These are phyloP conservation scores for Spathaspora girioi DNA, from an alignment of 805 yeast species.

Conservation along the genomic window DNA sequence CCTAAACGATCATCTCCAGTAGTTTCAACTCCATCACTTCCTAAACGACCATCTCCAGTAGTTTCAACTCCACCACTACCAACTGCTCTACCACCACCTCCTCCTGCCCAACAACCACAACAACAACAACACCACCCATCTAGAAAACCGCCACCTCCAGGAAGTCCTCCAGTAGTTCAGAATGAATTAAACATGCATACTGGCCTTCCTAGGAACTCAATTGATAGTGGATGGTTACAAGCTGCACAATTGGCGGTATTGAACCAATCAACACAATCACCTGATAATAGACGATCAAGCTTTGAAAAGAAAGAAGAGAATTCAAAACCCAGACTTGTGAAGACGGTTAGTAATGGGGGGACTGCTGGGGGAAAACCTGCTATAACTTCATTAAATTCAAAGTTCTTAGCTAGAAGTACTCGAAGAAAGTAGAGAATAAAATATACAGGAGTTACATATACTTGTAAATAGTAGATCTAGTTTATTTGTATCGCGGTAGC, in stretches of 20 bases:
- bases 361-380: constrained; percentile 3
- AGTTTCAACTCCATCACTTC: neutral
- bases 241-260: constrained; percentile 44
- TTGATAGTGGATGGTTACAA: constrained; percentile 28
- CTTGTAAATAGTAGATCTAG: too few relatives aligned
- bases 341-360: neutral
- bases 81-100: constrained; percentile 2
- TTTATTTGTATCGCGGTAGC: too few relatives aligned
- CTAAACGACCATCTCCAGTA: too few relatives aligned
- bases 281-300: constrained; percentile 30
- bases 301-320: constrained; percentile 27
- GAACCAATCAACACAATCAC: constrained; percentile 10
- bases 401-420: constrained; percentile 54
- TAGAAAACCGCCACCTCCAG: constrained; percentile 15
- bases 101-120: constrained; percentile 9
- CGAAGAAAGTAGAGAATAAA: constrained; percentile 31
- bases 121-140: constrained; percentile 6
- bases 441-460: neutral
- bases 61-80: neutral
- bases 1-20: too few relatives aligned
- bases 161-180: constrained; percentile 6
- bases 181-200: constrained; percentile 25
- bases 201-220: constrained; percentile 18
- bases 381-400: constrained; percentile 58
- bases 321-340: neutral